Percentiles rank a stretch among this genome's conserved stretches.
Conservation (phyloP, 78 protist species). For the Tieghemostelium lacteum region DNA sequence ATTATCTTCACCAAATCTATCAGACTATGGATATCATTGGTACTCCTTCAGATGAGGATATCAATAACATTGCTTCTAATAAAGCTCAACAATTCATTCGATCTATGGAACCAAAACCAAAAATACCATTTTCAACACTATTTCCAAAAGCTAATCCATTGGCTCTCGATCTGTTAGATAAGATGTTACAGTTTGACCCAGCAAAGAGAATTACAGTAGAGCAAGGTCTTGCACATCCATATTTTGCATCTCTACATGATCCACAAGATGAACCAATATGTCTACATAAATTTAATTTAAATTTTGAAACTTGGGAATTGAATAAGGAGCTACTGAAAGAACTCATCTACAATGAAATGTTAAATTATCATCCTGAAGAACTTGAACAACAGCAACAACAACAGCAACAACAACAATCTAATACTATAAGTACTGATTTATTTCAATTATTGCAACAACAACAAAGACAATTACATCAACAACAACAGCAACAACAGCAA, state of each 20-base stretch:
- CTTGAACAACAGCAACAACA: not conserved
- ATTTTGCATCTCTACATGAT: conserved; percentile 75
- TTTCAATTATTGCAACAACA: conserved; percentile 29
- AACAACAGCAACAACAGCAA: conserved; percentile 34
- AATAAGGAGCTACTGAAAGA: conserved; percentile 58
- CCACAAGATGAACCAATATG: conserved; percentile 79
- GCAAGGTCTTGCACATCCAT: conserved; percentile 90
- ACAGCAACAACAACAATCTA: conserved; percentile 16
- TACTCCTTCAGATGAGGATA: conserved; percentile 89
- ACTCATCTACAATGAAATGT: conserved; percentile 74
- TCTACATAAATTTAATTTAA: conserved; percentile 30
- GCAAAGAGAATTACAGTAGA: conserved; percentile 87
- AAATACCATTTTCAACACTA: conserved; percentile 62
- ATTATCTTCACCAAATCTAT: conserved; percentile 87
- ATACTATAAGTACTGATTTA: not conserved
- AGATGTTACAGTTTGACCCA: conserved; percentile 95
- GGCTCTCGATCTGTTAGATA: conserved; percentile 91
- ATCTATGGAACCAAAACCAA: conserved; percentile 6
- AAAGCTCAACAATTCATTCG: conserved; percentile 56
- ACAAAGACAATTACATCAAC: not conserved
- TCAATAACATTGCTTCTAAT: conserved; percentile 39
- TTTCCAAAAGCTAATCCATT: conserved; percentile 71
- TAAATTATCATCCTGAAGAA: conserved; percentile 70
- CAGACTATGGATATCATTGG: conserved; percentile 89
- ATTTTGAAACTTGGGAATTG: conserved; percentile 76